Conservation (phyloP, 2,329 filamentous ascomycete genomes). For the Phoma sp. region DNA sequence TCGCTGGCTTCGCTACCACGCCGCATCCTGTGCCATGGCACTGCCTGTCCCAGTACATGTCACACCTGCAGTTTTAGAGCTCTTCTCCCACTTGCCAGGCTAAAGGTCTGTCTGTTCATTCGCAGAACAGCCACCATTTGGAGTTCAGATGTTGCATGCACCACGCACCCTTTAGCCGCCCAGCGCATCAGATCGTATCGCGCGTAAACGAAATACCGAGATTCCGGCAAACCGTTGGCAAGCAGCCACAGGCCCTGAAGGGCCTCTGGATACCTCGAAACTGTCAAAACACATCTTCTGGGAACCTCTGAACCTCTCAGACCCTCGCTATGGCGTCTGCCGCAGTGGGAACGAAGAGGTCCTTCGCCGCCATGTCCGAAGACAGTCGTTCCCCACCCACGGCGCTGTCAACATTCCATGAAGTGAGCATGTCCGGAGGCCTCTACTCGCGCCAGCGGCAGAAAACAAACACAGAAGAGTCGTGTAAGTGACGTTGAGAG, state of each 20-base stretch:
- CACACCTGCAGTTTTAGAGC: neutral
- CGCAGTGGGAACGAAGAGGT: conserved; percentile 37
- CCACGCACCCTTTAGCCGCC: conserved; percentile 10
- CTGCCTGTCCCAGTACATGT: neutral
- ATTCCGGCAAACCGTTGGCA: neutral
- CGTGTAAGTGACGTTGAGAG: conserved; percentile 6
- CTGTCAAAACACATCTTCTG: neutral
- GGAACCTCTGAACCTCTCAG: neutral
- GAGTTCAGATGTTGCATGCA: conserved; percentile 1
- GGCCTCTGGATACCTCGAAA: neutral
- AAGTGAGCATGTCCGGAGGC: conserved; percentile 5
- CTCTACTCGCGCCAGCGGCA: conserved; percentile 6
- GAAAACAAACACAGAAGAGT: conserved; percentile 8
- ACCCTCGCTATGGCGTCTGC: conserved; percentile 34
- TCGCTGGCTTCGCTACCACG: conserved; percentile 6
- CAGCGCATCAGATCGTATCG: neutral
- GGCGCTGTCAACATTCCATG: conserved; percentile 7
- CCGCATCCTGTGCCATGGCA: conserved; percentile 13
- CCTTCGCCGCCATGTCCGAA: conserved; percentile 34
- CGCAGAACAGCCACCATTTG: neutral
- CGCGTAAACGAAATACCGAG: conserved; percentile 11
- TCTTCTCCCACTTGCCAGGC: neutral
- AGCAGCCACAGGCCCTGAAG: neutral
- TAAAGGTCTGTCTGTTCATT: neutral
- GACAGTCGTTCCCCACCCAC: conserved; percentile 13